Conservation (phyloP, 108 stramenopile genomes). For the Stephanodiscus triporus region DNA sequence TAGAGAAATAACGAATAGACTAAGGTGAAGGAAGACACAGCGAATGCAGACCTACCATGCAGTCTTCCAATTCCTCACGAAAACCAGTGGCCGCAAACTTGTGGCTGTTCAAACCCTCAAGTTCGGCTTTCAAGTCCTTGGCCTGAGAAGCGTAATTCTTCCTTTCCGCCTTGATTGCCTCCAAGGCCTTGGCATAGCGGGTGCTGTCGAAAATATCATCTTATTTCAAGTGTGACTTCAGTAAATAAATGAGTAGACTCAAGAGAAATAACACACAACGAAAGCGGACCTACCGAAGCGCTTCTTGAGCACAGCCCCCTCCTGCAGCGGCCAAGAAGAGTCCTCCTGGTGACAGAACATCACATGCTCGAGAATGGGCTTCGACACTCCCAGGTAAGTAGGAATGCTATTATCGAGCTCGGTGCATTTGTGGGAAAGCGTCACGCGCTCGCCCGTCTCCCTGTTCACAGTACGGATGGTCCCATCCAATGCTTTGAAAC, state of each 20-base stretch:
- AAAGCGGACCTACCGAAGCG: constrained; percentile 71
- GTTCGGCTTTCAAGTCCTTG: constrained; percentile 87
- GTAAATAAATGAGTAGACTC: not conserved
- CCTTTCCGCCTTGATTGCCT: constrained; percentile 87
- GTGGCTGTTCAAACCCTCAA: constrained; percentile 80
- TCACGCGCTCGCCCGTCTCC: constrained; percentile 65
- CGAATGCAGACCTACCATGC: constrained; percentile 19
- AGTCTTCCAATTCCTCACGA: constrained; percentile 63
- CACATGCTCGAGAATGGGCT: constrained; percentile 97
- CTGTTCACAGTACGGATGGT: constrained; percentile 74
- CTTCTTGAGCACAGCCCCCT: constrained; percentile 97
- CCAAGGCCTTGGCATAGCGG: constrained; percentile 94
- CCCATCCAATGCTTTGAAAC: constrained; percentile 93
- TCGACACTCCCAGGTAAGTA: constrained; percentile 84
- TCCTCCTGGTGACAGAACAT: constrained; percentile 98
- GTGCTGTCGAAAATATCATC: constrained; percentile 99
- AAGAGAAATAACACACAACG: not conserved
- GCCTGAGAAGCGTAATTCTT: constrained; percentile 63
- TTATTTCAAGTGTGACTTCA: not conserved
- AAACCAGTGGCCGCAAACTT: constrained; percentile 82
- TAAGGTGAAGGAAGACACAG: not conserved
- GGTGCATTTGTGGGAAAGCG: constrained; percentile 87
- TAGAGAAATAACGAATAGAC: not conserved
- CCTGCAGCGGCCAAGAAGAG: constrained; percentile 89
- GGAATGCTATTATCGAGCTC: constrained; percentile 93